These are phyloP conservation scores for Phytophthora kernoviae DNA, from an alignment of 352 stramenopile species.

Conservation along the genomic window DNA sequence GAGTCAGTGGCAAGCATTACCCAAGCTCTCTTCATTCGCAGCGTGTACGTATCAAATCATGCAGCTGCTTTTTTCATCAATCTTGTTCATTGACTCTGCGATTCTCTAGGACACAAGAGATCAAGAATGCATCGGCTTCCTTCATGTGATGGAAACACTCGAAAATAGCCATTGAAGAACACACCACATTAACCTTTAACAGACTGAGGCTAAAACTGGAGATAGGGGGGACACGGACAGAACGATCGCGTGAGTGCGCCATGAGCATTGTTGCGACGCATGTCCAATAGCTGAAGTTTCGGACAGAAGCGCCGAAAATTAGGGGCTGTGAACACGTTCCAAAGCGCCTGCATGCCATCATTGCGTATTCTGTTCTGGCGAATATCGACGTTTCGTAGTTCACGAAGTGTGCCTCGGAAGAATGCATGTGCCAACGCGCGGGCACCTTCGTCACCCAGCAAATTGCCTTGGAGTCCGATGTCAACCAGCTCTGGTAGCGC, in stretches of 20 bases:
- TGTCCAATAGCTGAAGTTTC: constrained; percentile 65
- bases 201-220: constrained; percentile 46
- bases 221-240: constrained; percentile 53
- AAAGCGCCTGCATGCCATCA: constrained; percentile 59
- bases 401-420: constrained; percentile 50
- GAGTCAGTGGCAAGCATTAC: constrained; percentile 69
- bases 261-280: constrained; percentile 66
- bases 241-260: constrained; percentile 55
- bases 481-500: constrained; percentile 58
- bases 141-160: constrained; percentile 50
- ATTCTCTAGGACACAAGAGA: constrained; percentile 60
- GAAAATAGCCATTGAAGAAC: background rate
- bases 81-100: background rate
- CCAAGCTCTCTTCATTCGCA: constrained; percentile 66
- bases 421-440: constrained; percentile 62
- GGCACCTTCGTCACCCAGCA: constrained; percentile 61
- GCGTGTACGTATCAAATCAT: constrained; percentile 53
- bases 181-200: background rate
- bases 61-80: background rate
- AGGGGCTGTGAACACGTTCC: constrained; percentile 69
- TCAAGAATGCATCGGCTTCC: constrained; percentile 68
- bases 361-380: constrained; percentile 74
- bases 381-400: constrained; percentile 53
- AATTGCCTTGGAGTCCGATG: constrained; percentile 60
- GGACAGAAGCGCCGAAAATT: constrained; percentile 56